These are phyloP conservation scores for Scopulariopsis brevicaulis DNA, from an alignment of 2,329 filamentous ascomycete species.

Conservation along the genomic window DNA sequence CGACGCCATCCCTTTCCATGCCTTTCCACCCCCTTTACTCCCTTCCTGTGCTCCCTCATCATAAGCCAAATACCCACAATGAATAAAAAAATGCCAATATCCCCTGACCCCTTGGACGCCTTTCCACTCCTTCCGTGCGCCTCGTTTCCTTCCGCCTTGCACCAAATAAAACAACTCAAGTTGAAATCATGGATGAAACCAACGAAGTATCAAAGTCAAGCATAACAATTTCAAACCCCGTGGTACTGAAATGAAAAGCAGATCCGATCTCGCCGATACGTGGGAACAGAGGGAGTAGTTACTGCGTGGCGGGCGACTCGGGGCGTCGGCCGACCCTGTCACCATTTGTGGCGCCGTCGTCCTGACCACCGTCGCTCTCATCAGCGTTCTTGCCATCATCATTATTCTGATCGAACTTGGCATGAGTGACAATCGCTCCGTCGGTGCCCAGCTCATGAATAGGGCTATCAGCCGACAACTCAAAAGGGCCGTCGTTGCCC, in stretches of 20 bases:
- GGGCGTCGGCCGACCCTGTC: neutral
- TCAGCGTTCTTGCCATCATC: neutral
- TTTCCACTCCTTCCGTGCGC: neutral
- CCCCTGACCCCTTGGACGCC: neutral
- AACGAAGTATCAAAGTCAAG: neutral
- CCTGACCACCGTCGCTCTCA: neutral
- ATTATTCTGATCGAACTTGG: neutral
- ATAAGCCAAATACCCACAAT: neutral
- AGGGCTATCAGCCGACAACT: neutral
- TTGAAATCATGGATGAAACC: neutral
- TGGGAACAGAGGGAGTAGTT: neutral
- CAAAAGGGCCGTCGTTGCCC: neutral
- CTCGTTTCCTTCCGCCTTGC: neutral
- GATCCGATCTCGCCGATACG: neutral
- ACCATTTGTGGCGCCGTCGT: neutral
- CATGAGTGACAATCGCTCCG: neutral
- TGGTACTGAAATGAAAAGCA: neutral
- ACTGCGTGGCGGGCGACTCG: neutral
- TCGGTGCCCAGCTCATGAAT: neutral
- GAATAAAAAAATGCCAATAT: neutral
- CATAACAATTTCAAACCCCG: neutral
- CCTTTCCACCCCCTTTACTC: neutral
- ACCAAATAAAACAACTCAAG: neutral
- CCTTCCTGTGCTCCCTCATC: neutral
- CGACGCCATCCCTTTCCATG: neutral